These are phyloP conservation scores for Pleurotus salmoneostramineus DNA, from an alignment of 768 basidiomycete species.

Conservation along the genomic window DNA sequence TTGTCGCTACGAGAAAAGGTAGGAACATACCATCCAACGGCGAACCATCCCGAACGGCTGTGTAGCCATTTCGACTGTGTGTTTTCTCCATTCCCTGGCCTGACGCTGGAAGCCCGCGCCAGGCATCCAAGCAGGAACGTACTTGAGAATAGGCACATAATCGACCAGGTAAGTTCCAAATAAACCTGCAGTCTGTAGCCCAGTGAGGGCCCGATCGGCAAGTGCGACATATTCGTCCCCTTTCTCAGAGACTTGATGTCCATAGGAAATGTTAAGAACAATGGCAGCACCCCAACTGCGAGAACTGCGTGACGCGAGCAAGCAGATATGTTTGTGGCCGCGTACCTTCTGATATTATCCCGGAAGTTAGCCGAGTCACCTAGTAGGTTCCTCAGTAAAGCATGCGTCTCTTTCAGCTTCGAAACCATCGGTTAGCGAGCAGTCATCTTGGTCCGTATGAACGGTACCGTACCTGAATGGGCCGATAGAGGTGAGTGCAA, in stretches of 20 bases:
- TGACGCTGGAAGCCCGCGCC: slow-evolving; percentile 35
- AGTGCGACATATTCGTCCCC: slow-evolving; percentile 36
- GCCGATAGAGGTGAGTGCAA: slow-evolving; percentile 20
- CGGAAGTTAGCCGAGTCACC: slow-evolving; percentile 30
- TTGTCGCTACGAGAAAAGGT: neutral
- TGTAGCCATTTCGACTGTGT: slow-evolving; percentile 31
- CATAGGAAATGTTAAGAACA: slow-evolving; percentile 38
- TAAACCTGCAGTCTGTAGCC: slow-evolving; percentile 31
- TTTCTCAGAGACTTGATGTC: slow-evolving; percentile 27
- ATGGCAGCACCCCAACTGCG: slow-evolving; percentile 31
- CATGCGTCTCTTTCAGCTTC: slow-evolving; percentile 28
- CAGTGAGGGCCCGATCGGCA: slow-evolving; percentile 32
- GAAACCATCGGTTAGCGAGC: slow-evolving; percentile 16
- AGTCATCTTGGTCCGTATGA: slow-evolving; percentile 22
- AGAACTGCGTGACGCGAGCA: neutral
- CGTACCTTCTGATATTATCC: slow-evolving; percentile 31
- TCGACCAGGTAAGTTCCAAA: slow-evolving; percentile 42
- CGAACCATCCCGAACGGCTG: slow-evolving; percentile 35
- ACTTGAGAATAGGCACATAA: slow-evolving; percentile 25
- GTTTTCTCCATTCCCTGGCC: slow-evolving; percentile 30
- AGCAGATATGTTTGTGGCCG: neutral
- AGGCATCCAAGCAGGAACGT: slow-evolving; percentile 39
- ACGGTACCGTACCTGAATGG: slow-evolving; percentile 15
- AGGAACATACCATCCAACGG: slow-evolving; percentile 25
- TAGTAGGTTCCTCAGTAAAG: slow-evolving; percentile 32